phyloP scores from a whole-genome alignment of 164 flowering plant species.

The Umbellularia californica region DNA sequence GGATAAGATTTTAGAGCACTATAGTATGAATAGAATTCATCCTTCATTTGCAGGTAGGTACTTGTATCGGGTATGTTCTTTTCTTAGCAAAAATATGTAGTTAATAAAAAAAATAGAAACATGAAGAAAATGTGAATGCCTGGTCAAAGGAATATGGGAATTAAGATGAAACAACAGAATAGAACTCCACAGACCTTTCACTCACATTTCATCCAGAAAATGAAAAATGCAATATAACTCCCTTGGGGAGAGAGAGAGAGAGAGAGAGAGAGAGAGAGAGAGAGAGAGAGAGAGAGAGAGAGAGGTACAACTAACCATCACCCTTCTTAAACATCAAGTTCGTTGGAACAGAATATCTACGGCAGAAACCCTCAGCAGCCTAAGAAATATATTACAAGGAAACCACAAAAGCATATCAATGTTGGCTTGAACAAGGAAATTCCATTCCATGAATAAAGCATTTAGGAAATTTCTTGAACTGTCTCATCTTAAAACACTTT shows the following conservation, averaged over 20 bases:
- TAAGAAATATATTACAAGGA: slow-evolving; percentile 20
- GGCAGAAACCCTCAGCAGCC: slow-evolving; percentile 98
- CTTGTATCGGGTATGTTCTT: too few relatives aligned
- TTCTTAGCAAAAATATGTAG: too few relatives aligned
- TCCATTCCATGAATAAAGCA: background rate
- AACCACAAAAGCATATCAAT: background rate
- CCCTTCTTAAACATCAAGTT: slow-evolving; percentile 47
- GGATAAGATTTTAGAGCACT: background rate
- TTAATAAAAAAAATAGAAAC: background rate
- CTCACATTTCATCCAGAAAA: background rate
- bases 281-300: too few relatives aligned
- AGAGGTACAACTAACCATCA: slow-evolving; percentile 52
- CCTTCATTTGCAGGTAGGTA: too few relatives aligned
- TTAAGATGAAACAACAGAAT: background rate
- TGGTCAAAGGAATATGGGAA: background rate
- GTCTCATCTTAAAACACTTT: background rate
- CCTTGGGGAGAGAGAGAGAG: background rate
- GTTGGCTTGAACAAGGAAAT: background rate
- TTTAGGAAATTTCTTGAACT: background rate
- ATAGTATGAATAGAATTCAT: too few relatives aligned
- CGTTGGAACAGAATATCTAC: slow-evolving; percentile 50
- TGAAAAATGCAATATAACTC: background rate
- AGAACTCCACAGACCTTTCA: background rate
- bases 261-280: background rate
- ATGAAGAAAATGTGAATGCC: background rate